Base-by-base conservation (phyloP, 2,329 filamentous ascomycete genomes). In the Phyllosticta citriasiana region DNA sequence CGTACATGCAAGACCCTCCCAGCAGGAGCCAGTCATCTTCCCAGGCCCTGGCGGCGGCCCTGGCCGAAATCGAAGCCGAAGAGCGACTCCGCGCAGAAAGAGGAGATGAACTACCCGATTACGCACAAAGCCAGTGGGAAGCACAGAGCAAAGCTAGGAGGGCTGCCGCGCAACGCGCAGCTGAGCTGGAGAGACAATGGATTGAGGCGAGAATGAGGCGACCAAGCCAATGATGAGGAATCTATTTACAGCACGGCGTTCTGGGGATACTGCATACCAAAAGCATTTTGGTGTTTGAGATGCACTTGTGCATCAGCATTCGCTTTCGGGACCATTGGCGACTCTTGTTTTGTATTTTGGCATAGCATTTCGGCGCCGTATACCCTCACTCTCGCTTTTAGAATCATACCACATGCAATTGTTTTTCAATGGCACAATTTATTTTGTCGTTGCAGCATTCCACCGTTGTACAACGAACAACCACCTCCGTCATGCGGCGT, bases 111-210 rank as follows among this genome's bases (percentile, higher is more conserved):
- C 63, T 79, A 14, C 78, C 78, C 0, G 72, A 78, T 63, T 80
- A 80, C 63, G 77, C 75, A 26, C 71, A 76, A 61, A 79, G 76
- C 62, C 78, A 80, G 66, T 76, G 75, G 12, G 74, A 79, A 63
- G 77, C 76, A 65, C 72, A 73, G 27, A 72, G 69, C 8, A 67
- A 63, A 53, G 75, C 71, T 60, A 67, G 77, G 33, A 65, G 65
- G 12, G 76, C 76, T 63, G 77, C 77, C n/a, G 69, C 73, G 12
- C 70, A 72, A 35, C 67, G 78, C 63, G 78, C 77, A 55, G 68
- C 74, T 59, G 78, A 80, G 62, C 62, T 80, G 62, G 76, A 78
- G 59, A 70, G 71, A 35, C 68, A 75, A 57, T 80, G 78, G 78
- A 72, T 70, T 51, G 67, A 64, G 26, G 64, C 68, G 9, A 62